phyloP scores from a whole-genome alignment of 2,329 filamentous ascomycete species.

The Sclerotinia trifoliorum region DNA sequence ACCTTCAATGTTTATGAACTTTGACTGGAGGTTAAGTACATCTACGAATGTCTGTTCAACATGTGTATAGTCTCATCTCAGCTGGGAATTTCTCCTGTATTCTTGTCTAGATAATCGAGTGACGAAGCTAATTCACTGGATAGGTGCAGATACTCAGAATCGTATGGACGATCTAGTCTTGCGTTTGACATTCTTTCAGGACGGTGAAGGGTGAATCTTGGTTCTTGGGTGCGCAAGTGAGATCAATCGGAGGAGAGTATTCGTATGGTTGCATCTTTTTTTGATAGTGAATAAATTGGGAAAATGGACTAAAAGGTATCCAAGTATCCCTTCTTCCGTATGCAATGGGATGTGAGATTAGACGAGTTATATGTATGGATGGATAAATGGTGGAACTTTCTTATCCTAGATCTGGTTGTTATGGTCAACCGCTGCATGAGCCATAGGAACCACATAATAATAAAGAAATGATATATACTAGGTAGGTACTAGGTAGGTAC shows the following conservation, averaged over 20 bases:
- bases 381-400: neutral
- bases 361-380: neutral
- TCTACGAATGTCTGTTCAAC: neutral
- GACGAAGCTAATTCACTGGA: neutral
- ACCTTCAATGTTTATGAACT: neutral
- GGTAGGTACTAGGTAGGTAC: neutral
- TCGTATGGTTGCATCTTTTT: neutral
- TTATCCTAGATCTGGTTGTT: neutral
- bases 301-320: neutral
- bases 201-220: neutral
- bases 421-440: slow-evolving; percentile 1
- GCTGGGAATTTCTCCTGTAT: too few relatives aligned
- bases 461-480: too few relatives aligned
- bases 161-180: neutral
- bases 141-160: neutral
- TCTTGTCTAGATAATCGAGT: neutral
- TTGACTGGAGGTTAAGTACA: neutral
- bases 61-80: neutral
- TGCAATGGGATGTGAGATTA: neutral
- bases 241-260: neutral
- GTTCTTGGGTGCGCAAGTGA: neutral
- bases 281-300: neutral
- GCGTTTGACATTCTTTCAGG: neutral
- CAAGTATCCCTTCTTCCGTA: neutral
- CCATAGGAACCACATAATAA: neutral